Percentiles rank a stretch among this genome's conserved stretches.
Evolutionary conservation across 306 rosid species (phyloP).

Genomic region (Acacia acuminata): DNA sequence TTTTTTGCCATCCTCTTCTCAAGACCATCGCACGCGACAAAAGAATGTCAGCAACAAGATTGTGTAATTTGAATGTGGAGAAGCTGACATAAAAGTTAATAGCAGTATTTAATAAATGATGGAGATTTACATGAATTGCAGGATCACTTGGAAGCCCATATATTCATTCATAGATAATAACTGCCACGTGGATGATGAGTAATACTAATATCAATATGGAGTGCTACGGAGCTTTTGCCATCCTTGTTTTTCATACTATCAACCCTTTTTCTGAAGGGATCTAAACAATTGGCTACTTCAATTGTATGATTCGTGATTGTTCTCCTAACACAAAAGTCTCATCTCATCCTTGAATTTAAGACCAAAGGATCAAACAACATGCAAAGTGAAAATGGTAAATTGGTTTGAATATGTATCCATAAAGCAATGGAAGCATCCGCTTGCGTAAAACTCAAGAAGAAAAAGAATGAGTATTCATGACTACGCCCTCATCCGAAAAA

Average conservation of each 20-base stretch:
- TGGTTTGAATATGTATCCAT: too few species aligned
- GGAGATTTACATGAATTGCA: not conserved
- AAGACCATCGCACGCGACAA: not conserved
- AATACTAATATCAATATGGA: not conserved
- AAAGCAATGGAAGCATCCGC: not conserved
- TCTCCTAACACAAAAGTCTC: too few species aligned
- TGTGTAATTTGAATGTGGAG: not conserved
- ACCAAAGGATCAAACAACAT: too few species aligned
- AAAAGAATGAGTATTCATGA: not conserved
- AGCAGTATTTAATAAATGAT: not conserved
- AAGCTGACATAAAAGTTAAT: not conserved
- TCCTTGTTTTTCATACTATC: too few species aligned
- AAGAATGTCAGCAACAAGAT: not conserved
- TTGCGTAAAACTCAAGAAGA: not conserved
- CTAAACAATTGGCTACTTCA: too few species aligned
- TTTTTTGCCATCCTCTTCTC: not conserved
- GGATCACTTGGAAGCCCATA: not conserved
- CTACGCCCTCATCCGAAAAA: too few species aligned
- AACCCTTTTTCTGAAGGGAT: too few species aligned
- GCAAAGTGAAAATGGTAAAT: not conserved
- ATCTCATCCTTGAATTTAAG: too few species aligned
- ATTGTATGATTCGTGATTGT: too few species aligned
- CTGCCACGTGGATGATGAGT: not conserved
- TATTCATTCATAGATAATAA: too few species aligned
- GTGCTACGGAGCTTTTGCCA: not conserved